Conservation (phyloP, 192 early-diverging fungal species). For the Allomyces macrogynus region DNA sequence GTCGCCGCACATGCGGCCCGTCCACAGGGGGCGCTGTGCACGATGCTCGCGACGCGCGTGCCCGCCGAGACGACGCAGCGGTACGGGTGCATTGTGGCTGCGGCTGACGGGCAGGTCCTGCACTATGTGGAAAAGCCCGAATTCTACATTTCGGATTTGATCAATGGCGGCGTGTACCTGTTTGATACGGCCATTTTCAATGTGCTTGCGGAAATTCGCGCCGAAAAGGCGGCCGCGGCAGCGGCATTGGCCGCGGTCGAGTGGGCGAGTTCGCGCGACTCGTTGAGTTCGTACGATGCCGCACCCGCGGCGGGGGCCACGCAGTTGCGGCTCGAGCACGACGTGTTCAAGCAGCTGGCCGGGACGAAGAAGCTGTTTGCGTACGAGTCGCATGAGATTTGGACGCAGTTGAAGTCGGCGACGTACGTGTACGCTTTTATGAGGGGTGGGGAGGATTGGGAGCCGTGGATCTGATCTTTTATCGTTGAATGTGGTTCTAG, state of each 20-base stretch:
- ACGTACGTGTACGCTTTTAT: too few relatives aligned
- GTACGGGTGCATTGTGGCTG: constrained; percentile 86
- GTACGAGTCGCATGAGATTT: constrained; percentile 68
- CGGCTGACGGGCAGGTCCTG: constrained; percentile 65
- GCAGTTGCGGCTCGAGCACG: constrained; percentile 72
- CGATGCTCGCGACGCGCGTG: constrained; percentile 9
- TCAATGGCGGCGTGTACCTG: constrained; percentile 86
- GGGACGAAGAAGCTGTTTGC: constrained; percentile 67
- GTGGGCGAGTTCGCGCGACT: neutral
- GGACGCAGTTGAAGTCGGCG: constrained; percentile 94
- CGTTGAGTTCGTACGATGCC: neutral
- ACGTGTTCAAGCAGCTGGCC: constrained; percentile 70
- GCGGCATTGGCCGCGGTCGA: constrained; percentile 2
- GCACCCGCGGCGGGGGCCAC: constrained; percentile 21
- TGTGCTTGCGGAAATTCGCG: constrained; percentile 59
- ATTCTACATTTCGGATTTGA: constrained; percentile 79
- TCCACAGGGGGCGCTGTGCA: neutral
- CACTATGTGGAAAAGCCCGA: constrained; percentile 99
- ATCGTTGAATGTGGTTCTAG: too few relatives aligned
- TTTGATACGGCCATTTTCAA: constrained; percentile 75
- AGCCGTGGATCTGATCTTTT: too few relatives aligned
- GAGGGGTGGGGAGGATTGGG: too few relatives aligned
- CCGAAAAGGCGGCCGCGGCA: constrained; percentile 32
- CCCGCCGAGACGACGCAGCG: constrained; percentile 53
- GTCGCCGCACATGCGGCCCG: constrained; percentile 9